Evolutionary conservation across 805 yeast genomes (phyloP), one percentile per base, ranked within the genome.

Genomic region (Lipomyces lipofer): DNA sequence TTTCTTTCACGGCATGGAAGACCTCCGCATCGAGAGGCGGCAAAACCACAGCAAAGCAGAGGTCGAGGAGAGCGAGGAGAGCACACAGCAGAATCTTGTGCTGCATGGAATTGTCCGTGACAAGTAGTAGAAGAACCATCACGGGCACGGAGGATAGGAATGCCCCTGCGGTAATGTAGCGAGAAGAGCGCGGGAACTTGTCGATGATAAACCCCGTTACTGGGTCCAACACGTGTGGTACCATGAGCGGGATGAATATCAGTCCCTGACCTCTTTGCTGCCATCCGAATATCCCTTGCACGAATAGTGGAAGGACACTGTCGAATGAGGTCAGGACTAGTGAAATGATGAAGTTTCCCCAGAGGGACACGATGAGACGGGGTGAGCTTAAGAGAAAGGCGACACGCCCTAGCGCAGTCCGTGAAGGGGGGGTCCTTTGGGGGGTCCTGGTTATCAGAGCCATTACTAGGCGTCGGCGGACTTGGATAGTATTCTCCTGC

Each of bases 251-350:
- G 24, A 69, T 47, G 47, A 69, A 67, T 44, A 68, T 57, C 38
- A 70, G 54, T 0, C 71, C 71, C 4, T 67, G 43, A 13, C 63
- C 60, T n/a, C n/a, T n/a, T n/a, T n/a, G n/a, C n/a, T n/a, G n/a
- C n/a, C n/a, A n/a, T n/a, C n/a, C n/a, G n/a, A n/a, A n/a, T n/a
- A n/a, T n/a, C n/a, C n/a, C n/a, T n/a, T n/a, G n/a, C n/a, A n/a
- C n/a, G n/a, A n/a, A n/a, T n/a, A n/a, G n/a, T n/a, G n/a, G n/a
- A n/a, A n/a, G n/a, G n/a, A n/a, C n/a, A n/a, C n/a, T n/a, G n/a
- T n/a, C n/a, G n/a, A n/a, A n/a, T n/a, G n/a, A n/a, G n/a, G n/a
- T n/a, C n/a, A n/a, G n/a, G n/a, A n/a, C n/a, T n/a, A n/a, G n/a
- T n/a, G n/a, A n/a, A n/a, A n/a, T n/a, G n/a, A n/a, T n/a, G n/a